Evolutionary conservation across 176 grass and related monocot species (phyloP), one percentile per base, ranked within the genome.

Genomic region (Alopecurus myosuroides): DNA sequence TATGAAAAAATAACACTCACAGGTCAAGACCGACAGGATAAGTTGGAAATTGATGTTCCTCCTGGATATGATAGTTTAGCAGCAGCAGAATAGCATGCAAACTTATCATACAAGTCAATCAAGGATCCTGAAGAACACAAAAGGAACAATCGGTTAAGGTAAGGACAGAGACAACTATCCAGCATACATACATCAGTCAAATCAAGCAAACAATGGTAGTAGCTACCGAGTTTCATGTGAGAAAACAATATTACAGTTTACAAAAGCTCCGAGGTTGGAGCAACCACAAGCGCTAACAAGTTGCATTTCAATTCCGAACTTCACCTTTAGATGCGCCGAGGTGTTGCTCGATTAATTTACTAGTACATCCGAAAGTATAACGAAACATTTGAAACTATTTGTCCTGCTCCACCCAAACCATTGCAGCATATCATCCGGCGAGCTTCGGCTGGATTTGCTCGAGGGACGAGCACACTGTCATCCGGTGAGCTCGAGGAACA

Each of bases 21-120:
- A 7, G 4, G 36, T 79, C 40, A 97, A 85, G 45, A 87, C 80
- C 37, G 94, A 97, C 34, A 97, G 53, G 34, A 87, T 84, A 53
- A 98, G 89, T 77, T 94, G 95, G 78, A 98, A 95, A 64, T 98
- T 98, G 53, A 98, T 26, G 55, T 89, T 94, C 84, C 89, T 94
- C 90, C 95, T 98, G 18, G 90, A 91, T 39, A 93, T 65, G 76
- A 98, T 88, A 56, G 91, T 92, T 92, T 83, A 88, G 78, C 52
- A 97, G 64, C 13, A 98, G 92, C 85, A 95, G 83, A 82, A 93
- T 40, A 31, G 71, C 46, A 89, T 94, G 88, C 39, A 97, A 93
- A 48, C 55, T 25, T 81, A 94, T 49, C 23, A 93, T 84, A 53
- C 90, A 80, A 26, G 93, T 91, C 82, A 97, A 81, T 92, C 92